Evolutionary conservation across 805 yeast genomes (phyloP), one percentile per base, ranked within the genome.

Genomic region (Candida ponderosae): DNA sequence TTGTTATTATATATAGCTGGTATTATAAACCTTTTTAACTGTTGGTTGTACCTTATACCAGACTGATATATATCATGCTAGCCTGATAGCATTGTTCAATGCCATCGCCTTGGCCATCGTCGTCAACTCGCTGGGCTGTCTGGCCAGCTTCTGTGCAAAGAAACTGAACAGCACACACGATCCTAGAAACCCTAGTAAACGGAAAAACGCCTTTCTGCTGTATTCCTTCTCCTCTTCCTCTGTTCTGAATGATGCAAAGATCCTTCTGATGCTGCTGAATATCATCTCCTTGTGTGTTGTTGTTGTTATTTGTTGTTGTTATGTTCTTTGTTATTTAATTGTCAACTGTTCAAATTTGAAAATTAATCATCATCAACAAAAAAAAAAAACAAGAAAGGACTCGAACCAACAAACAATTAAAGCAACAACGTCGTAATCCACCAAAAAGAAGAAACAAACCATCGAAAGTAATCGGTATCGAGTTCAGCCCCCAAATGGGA

Each of bases 191-290:
- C 95, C 95, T 21, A 86, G 63, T 21, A 87, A 68, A 44, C 85
- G 77, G 61, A 79, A 81, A 51, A 81, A 81, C 71, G 95, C 95
- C 43, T 72, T 68, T 34, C 96, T 64, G 0, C 95, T 83, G 48
- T 76, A 81, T 36, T 68, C 63, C 35, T 89, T 63, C 55, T 87
- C 95, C 48, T 86, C 95, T 47, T 86, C 94, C 44, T 85, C 95
- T 3, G 93, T 75, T 16, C 96, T 62, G 51, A 86, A 85, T 5
- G 93, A 81, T 18, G 88, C 78, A 53, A 86, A 86, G 31, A 86
- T 80, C 40, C 85, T 65, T 34, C 95, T 62, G 31, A 87, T 73
- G 51, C 87, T 85, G 32, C 84, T 87, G 32, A 86, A 63, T 47
- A 80, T 77, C 79, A 66, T 75, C 35, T 52, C 48, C 18, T 20